These are phyloP conservation scores for Somion occarium DNA, from an alignment of 1,284 basidiomycete genomes.

Conservation along the genomic window DNA sequence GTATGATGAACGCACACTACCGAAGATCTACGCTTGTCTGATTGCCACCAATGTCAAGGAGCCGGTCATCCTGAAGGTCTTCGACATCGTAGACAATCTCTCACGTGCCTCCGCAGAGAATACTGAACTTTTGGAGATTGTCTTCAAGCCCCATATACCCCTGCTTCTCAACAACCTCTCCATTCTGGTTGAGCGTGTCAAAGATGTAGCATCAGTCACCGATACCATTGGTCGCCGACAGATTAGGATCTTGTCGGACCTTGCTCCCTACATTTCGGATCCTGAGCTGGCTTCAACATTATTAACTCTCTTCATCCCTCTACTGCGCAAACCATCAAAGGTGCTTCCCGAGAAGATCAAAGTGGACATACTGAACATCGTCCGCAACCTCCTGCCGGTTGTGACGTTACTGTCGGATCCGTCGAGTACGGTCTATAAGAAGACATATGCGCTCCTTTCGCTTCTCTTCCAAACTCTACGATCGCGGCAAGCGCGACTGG, in stretches of 20 bases:
- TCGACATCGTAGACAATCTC: slow-evolving; percentile 83
- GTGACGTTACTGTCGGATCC: slow-evolving; percentile 61
- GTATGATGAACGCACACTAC: slow-evolving; percentile 68
- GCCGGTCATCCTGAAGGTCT: slow-evolving; percentile 72
- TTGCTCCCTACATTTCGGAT: slow-evolving; percentile 75
- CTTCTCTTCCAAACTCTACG: slow-evolving; percentile 75
- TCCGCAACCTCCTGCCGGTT: slow-evolving; percentile 71
- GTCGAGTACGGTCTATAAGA: slow-evolving; percentile 44
- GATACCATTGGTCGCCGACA: slow-evolving; percentile 82
- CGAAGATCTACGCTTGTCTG: slow-evolving; percentile 80
- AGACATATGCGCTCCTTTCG: slow-evolving; percentile 66
- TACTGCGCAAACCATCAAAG: slow-evolving; percentile 76
- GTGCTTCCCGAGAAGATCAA: slow-evolving; percentile 86
- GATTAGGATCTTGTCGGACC: slow-evolving; percentile 74
- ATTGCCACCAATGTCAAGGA: slow-evolving; percentile 86
- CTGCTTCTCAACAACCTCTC: slow-evolving; percentile 74
- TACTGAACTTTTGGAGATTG: slow-evolving; percentile 41
- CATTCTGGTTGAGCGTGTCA: slow-evolving; percentile 61
- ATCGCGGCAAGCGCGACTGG: slow-evolving; percentile 62
- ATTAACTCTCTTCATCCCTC: slow-evolving; percentile 72
- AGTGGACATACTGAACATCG: slow-evolving; percentile 76
- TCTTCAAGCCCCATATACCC: slow-evolving; percentile 78
- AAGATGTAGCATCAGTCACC: slow-evolving; percentile 49
- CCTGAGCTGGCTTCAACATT: slow-evolving; percentile 73
- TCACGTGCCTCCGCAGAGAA: slow-evolving; percentile 55